Evolutionary conservation across 805 yeast species (phyloP).

Genomic region (Zygosaccharomyces gambellarensis): DNA sequence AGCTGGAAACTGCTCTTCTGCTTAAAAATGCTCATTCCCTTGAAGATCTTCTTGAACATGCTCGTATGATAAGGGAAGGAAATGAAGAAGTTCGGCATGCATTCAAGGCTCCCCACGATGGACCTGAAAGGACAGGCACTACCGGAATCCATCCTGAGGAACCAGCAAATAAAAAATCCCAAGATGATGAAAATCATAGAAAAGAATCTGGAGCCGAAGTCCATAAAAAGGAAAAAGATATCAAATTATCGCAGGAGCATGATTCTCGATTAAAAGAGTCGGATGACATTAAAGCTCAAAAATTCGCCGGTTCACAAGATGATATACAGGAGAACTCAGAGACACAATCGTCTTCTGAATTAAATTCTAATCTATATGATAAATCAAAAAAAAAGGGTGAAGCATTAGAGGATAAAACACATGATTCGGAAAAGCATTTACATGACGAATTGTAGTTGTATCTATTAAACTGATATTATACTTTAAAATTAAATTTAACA

Average conservation of each 20-base stretch:
- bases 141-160: background rate
- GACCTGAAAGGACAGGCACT: background rate
- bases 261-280: background rate
- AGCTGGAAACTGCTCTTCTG: background rate
- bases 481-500: background rate
- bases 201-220: no score
- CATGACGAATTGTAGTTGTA: conserved; percentile 5
- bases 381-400: background rate
- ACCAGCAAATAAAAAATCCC: background rate
- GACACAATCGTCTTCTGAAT: background rate
- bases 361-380: background rate
- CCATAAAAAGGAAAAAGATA: background rate
- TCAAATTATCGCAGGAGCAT: background rate
- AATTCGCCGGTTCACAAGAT: background rate
- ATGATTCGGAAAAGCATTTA: background rate
- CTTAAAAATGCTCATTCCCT: background rate
- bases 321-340: background rate
- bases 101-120: background rate
- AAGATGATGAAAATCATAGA: background rate
- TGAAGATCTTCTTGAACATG: background rate
- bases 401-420: background rate
- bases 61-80: background rate
- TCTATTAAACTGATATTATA: background rate
- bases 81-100: background rate
- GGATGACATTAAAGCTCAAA: background rate